Evolutionary conservation across 768 basidiomycete species (phyloP).

Genomic region (Boletus patriciae): DNA sequence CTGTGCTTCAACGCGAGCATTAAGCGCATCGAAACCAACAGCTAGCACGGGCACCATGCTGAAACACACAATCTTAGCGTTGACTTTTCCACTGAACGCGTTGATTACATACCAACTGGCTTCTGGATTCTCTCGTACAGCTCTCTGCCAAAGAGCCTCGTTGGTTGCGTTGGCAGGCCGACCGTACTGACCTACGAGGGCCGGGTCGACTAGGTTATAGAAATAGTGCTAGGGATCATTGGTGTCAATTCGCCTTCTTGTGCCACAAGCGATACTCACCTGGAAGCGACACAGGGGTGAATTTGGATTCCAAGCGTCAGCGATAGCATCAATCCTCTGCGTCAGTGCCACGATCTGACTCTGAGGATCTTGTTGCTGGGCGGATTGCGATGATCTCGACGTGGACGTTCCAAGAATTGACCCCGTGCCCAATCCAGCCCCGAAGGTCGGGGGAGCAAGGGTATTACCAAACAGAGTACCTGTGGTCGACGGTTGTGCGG

Average conservation of each 20-base stretch:
- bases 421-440: constrained; percentile 23
- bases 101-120: constrained; percentile 55
- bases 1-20: constrained; percentile 77
- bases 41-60: constrained; percentile 82
- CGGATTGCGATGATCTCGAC: constrained; percentile 37
- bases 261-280: constrained; percentile 37
- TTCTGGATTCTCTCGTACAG: constrained; percentile 79
- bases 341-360: constrained; percentile 53
- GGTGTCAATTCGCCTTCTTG: not conserved
- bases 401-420: constrained; percentile 33
- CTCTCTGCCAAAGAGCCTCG: constrained; percentile 75
- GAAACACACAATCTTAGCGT: constrained; percentile 7
- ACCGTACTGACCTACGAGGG: constrained; percentile 61
- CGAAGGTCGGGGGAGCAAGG: constrained; percentile 35
- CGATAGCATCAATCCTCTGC: constrained; percentile 62
- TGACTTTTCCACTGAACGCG: not conserved
- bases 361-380: constrained; percentile 60
- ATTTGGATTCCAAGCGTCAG: constrained; percentile 68
- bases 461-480: constrained; percentile 39
- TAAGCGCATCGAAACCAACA: constrained; percentile 78
- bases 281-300: constrained; percentile 79
- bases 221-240: constrained; percentile 61
- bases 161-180: constrained; percentile 72
- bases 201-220: constrained; percentile 80
- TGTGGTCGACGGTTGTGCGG: constrained; percentile 23